Conservation (phyloP, 2,329 filamentous ascomycete species). For the Thielaviopsis euricoi region DNA sequence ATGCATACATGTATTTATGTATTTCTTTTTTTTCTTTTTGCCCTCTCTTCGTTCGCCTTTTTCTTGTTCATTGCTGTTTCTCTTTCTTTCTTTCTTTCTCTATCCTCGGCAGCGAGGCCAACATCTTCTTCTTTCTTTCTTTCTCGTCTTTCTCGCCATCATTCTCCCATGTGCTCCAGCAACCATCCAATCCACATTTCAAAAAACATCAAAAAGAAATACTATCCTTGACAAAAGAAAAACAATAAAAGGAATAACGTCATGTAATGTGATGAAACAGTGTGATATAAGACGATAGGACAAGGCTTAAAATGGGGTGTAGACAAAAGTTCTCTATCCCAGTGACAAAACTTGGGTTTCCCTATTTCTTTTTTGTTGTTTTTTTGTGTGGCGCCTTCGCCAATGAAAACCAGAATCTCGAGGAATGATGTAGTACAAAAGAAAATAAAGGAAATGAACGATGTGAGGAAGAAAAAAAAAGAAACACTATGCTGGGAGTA, state of each 20-base stretch:
- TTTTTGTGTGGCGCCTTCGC: conserved; percentile 7
- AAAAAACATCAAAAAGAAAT: background rate
- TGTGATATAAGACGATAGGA: conserved; percentile 10
- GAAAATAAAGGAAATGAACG: conserved; percentile 4
- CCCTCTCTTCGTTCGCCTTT: too few species aligned
- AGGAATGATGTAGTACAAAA: conserved; percentile 4
- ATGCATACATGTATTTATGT: background rate
- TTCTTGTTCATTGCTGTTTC: too few species aligned
- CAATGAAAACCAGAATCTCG: conserved; percentile 4
- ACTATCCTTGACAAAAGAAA: background rate
- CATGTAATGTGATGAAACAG: conserved; percentile 9
- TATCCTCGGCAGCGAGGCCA: too few species aligned
- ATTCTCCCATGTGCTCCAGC: background rate
- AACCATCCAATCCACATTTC: background rate
- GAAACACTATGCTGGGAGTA: background rate
- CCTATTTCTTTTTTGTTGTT: too few species aligned
- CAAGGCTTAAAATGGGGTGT: background rate
- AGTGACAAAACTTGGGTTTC: too few species aligned
- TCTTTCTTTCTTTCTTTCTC: background rate
- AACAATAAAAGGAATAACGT: conserved; percentile 3
- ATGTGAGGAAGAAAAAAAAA: background rate
- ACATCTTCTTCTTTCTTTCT: background rate
- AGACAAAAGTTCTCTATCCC: conserved; percentile 5
- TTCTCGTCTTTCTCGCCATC: background rate
- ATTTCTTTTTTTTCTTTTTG: background rate